Evolutionary conservation across 1,284 basidiomycete species (phyloP).

Genomic region (Cryptococcus maquisensis): DNA sequence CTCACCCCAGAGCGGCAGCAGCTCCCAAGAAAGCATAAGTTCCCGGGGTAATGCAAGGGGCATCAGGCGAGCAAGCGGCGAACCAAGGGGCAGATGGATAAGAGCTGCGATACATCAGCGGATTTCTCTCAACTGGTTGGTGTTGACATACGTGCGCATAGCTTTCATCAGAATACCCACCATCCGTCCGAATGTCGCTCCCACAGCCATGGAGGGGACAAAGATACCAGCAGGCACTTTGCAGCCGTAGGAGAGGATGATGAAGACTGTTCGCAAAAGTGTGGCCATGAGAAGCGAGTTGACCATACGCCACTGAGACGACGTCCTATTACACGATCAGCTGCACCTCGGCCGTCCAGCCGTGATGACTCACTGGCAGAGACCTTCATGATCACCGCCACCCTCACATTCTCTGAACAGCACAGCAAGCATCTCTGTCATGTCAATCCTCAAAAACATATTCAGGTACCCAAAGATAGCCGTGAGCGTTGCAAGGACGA

Average conservation of each 20-base stretch:
- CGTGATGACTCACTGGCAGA: conserved; percentile 76
- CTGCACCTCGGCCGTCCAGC: background rate
- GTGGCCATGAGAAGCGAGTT: conserved; percentile 91
- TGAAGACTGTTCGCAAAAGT: conserved; percentile 76
- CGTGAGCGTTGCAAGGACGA: conserved; percentile 78
- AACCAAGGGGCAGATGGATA: conserved; percentile 82
- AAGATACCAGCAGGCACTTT: conserved; percentile 98
- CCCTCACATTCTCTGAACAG: conserved; percentile 95
- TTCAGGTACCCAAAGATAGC: conserved; percentile 92
- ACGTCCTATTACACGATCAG: conserved; percentile 56
- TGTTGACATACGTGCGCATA: conserved; percentile 65
- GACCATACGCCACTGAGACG: conserved; percentile 89
- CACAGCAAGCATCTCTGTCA: conserved; percentile 96
- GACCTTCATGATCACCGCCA: conserved; percentile 81
- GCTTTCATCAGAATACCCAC: conserved; percentile 93
- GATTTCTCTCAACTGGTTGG: background rate
- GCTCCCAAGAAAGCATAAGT: conserved; percentile 95
- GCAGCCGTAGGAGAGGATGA: conserved; percentile 89
- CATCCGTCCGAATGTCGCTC: conserved; percentile 93
- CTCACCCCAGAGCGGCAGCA: conserved; percentile 83
- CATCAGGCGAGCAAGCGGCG: conserved; percentile 81
- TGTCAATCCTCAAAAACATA: conserved; percentile 91
- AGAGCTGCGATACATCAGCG: conserved; percentile 54
- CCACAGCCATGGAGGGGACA: conserved; percentile 95
- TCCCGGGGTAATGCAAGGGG: conserved; percentile 96